Evolutionary conservation across 2,329 filamentous ascomycete species (phyloP).

Genomic region (Drechslerella dactyloides): DNA sequence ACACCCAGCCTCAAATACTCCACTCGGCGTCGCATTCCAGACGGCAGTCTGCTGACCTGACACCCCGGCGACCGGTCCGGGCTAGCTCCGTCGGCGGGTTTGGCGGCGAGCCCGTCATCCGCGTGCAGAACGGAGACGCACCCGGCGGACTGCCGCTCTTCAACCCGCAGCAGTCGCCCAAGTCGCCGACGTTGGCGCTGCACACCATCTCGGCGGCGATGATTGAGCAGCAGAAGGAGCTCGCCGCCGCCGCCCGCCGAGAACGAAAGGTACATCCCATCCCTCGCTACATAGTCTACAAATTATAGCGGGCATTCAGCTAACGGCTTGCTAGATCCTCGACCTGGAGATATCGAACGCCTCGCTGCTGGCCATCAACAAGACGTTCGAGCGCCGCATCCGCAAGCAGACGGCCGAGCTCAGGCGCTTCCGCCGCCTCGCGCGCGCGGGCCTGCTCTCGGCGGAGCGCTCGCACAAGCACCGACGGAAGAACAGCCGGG

Average conservation of each 20-base stretch:
- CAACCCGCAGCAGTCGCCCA: slow-evolving; percentile 50
- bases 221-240: slow-evolving; percentile 71
- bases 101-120: neutral
- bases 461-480: slow-evolving; percentile 23
- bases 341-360: slow-evolving; percentile 97
- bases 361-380: slow-evolving; percentile 91
- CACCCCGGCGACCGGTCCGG: slow-evolving; percentile 15
- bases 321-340: slow-evolving; percentile 60
- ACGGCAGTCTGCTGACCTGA: slow-evolving; percentile 38
- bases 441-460: slow-evolving; percentile 77
- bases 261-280: slow-evolving; percentile 76
- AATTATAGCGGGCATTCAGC: slow-evolving; percentile 20
- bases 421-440: slow-evolving; percentile 82
- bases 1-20: slow-evolving; percentile 54
- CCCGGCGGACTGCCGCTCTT: slow-evolving; percentile 13
- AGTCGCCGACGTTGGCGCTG: slow-evolving; percentile 40
- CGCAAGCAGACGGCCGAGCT: slow-evolving; percentile 89
- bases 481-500: slow-evolving; percentile 53
- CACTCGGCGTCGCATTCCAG: slow-evolving; percentile 64
- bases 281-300: neutral
- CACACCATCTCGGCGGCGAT: slow-evolving; percentile 57
- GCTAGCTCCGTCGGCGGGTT: slow-evolving; percentile 33
- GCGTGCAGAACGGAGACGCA: slow-evolving; percentile 18
- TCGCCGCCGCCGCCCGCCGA: slow-evolving; percentile 83
- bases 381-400: slow-evolving; percentile 87